Base-by-base conservation (phyloP, 352 stramenopile genomes). In the Achlya hypogyna region DNA sequence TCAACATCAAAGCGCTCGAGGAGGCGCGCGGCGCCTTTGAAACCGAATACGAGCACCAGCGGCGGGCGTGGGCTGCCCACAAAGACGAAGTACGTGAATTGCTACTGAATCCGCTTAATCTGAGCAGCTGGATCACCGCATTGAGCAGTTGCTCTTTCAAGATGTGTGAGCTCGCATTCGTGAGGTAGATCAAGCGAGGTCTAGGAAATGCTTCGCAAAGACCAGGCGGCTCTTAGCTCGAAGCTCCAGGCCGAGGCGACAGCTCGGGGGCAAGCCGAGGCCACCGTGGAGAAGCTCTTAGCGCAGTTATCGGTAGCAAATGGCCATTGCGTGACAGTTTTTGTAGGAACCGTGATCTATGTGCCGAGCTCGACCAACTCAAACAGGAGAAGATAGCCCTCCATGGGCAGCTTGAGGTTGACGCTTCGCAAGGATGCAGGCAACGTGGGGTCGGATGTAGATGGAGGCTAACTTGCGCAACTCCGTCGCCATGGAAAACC, bases 61-160 rank as follows among this genome's bases (percentile, higher is more conserved):
- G 31, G 25, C 14, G 42, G 18, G 27, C 58, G 22, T 65, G 58
- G 58, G 16, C 40, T 0, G 22, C 20, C 1, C 45, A 31, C 2
- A 43, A 65, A 16, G 58, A 65, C 1, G 58, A 65, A 16, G 58
- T 65, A 63, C 54, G 35, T 25, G 2, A 42, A 18, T 43, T 62
- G 6, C 22, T 8, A 60, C 47, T 58, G 16, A 60, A 22, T 60
- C 18, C 45, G n/a, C 47, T 42, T 58, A 52, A 27, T 52, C 5
- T 6, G 9, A 20, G 4, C 34, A 63, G 54, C 22, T 53, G 35
- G 54, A 63, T 47, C 27, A 38, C 2, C 29, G 54, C 18, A 63
- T 63, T 22, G 5, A 49, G 10, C 54, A 63, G 14, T 18, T 63
- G 25, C 31, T 49, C 6, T 42, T 27, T 22, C 18, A 38, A 1